Conservation (phyloP, 202 grass and related monocot species). For the Miscanthus sacchariflorus region DNA sequence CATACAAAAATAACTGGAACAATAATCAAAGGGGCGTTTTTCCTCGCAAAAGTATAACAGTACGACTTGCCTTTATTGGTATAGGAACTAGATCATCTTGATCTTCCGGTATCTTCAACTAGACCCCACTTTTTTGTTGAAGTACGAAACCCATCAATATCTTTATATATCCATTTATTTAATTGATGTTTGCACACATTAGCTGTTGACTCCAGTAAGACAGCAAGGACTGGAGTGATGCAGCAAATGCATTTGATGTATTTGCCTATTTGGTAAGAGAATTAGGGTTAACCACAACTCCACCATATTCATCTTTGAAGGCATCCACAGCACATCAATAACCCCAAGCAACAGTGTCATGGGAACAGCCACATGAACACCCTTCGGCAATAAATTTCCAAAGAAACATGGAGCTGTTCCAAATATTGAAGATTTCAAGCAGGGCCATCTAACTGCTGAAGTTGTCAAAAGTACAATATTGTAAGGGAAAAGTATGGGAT, state of each 20-base stretch:
- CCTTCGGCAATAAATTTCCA: conserved; percentile 36
- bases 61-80: conserved; percentile 62
- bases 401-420: not conserved
- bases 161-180: conserved; percentile 28
- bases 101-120: conserved; percentile 64
- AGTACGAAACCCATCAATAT: conserved; percentile 42
- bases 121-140: conserved; percentile 72
- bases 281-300: conserved; percentile 55
- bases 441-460: conserved; percentile 45
- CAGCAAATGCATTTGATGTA: conserved; percentile 59
- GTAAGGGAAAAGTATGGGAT: conserved; percentile 17
- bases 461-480: conserved; percentile 31
- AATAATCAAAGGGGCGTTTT: not conserved
- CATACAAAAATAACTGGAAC: not conserved
- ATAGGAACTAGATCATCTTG: conserved; percentile 63
- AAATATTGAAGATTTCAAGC: conserved; percentile 43
- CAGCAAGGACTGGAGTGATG: conserved; percentile 57
- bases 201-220: conserved; percentile 66
- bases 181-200: conserved; percentile 19
- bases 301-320: conserved; percentile 72
- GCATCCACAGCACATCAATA: conserved; percentile 56
- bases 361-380: conserved; percentile 45
- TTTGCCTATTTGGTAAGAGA: conserved; percentile 46
- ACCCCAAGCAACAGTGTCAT: conserved; percentile 45
- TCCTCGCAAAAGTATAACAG: not conserved